A percentile compares a stretch with the other conserved stretches of the same genome.
These are phyloP conservation scores for Marvania coccoides DNA, from an alignment of 139 green algal genomes.

Conservation along the genomic window DNA sequence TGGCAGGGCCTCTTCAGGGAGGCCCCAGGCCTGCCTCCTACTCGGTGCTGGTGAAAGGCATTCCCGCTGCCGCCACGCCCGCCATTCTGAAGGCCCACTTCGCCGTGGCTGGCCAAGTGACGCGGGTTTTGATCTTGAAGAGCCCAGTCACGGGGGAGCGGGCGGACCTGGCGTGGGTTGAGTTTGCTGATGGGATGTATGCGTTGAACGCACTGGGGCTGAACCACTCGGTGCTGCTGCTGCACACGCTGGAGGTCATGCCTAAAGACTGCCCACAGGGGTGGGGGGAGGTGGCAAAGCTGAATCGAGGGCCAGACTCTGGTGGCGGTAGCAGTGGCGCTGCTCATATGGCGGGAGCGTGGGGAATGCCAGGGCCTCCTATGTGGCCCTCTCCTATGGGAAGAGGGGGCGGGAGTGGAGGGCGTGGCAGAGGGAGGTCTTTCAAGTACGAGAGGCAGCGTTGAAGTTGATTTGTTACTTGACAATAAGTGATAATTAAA, in stretches of 20 bases:
- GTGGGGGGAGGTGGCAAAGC: background rate
- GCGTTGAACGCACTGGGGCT: slow-evolving; percentile 8
- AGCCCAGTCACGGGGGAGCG: background rate
- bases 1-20: background rate
- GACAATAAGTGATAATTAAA: no score
- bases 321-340: no score
- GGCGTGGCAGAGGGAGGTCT: no score
- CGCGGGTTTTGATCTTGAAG: slow-evolving; percentile 9
- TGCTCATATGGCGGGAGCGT: no score
- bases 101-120: slow-evolving; percentile 2
- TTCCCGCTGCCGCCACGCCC: slow-evolving; percentile 7
- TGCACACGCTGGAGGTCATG: slow-evolving; percentile 7
- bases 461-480: no score
- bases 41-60: slow-evolving; percentile 1
- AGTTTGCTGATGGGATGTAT: background rate
- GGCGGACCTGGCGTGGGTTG: background rate
- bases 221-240: slow-evolving; percentile 9
- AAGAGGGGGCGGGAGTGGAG: no score
- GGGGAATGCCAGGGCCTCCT: no score
- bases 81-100: slow-evolving; percentile 19
- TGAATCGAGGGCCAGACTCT: background rate
- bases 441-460: no score
- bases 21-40: background rate
- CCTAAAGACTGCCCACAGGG: slow-evolving; percentile 8
- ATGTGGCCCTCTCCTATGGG: no score